phyloP scores from a whole-genome alignment of 1,139 yeast species.

The Suhomyces terraborum region DNA sequence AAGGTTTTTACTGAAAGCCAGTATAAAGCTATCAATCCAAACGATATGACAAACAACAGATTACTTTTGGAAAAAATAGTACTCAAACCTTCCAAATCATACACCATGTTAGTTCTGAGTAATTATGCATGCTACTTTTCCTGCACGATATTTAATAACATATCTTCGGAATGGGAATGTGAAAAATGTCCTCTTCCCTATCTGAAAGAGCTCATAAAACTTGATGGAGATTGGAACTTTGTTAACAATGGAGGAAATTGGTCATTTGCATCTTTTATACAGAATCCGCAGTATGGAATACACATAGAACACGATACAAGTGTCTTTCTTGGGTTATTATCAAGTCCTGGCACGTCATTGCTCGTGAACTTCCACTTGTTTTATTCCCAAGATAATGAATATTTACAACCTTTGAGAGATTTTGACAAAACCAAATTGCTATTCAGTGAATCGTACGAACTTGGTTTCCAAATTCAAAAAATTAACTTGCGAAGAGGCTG shows the following conservation, averaged over 20 bases:
- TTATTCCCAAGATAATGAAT: constrained; percentile 24
- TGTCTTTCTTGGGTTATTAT: constrained; percentile 27
- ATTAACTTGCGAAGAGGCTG: constrained; percentile 38
- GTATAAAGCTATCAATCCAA: constrained; percentile 26
- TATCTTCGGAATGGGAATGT: constrained; percentile 24
- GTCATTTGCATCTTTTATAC: constrained; percentile 48
- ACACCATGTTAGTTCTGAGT: constrained; percentile 30
- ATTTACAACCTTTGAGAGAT: constrained; percentile 23
- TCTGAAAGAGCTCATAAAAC: constrained; percentile 21
- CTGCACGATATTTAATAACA: constrained; percentile 37
- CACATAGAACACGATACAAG: constrained; percentile 22
- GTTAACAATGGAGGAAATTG: constrained; percentile 60
- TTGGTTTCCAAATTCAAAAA: constrained; percentile 22
- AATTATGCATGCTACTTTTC: constrained; percentile 35
- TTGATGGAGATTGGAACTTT: constrained; percentile 52
- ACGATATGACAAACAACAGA: constrained; percentile 32
- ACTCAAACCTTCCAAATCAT: constrained; percentile 28
- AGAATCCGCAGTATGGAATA: constrained; percentile 64
- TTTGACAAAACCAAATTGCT: constrained; percentile 35
- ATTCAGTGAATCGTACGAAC: constrained; percentile 30
- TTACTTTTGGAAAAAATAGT: constrained; percentile 26
- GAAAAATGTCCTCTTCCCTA: constrained; percentile 28
- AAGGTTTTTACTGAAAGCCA: constrained; percentile 32
- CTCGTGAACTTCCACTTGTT: constrained; percentile 48
- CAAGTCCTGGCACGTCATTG: constrained; percentile 18